phyloP scores from a whole-genome alignment of 1,139 yeast genomes.

The Groenewaldozyma auringiensis region DNA sequence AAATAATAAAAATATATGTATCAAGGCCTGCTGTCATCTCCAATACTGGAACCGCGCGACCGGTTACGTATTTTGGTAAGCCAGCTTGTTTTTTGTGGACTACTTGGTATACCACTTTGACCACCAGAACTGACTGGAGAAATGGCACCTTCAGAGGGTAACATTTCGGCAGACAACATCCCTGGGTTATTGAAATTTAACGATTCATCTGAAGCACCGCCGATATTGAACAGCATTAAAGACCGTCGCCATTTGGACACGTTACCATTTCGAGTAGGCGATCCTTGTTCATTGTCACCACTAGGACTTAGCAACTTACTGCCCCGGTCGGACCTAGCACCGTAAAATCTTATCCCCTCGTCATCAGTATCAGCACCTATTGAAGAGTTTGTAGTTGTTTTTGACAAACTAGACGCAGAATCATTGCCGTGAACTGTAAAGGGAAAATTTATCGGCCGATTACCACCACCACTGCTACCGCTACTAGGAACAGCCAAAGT shows the following conservation, averaged over 20 bases:
- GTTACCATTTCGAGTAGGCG: conserved; percentile 14
- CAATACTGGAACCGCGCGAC: background rate
- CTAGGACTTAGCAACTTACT: background rate
- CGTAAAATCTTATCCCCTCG: conserved; percentile 7
- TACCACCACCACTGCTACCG: background rate
- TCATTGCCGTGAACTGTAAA: conserved; percentile 17
- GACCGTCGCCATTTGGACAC: conserved; percentile 28
- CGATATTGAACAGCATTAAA: conserved; percentile 20
- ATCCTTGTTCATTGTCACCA: conserved; percentile 5
- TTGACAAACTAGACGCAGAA: conserved; percentile 18
- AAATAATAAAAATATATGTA: too few relatives aligned
- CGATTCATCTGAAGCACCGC: conserved; percentile 4
- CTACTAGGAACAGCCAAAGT: conserved; percentile 4
- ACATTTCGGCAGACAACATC: background rate
- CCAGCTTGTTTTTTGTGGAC: conserved; percentile 6
- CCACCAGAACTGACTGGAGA: conserved; percentile 8
- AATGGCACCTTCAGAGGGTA: conserved; percentile 9
- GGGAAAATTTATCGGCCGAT: conserved; percentile 1
- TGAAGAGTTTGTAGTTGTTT: conserved; percentile 18
- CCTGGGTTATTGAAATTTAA: background rate
- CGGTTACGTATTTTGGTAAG: conserved; percentile 4
- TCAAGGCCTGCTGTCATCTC: background rate
- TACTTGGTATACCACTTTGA: background rate
- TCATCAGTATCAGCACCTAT: conserved; percentile 19
- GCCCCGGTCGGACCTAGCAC: conserved; percentile 4